A percentile compares a stretch with the other conserved stretches of the same genome.
These are phyloP conservation scores for Trichophyton verrucosum DNA, from an alignment of 2,329 filamentous ascomycete genomes.

Conservation along the genomic window DNA sequence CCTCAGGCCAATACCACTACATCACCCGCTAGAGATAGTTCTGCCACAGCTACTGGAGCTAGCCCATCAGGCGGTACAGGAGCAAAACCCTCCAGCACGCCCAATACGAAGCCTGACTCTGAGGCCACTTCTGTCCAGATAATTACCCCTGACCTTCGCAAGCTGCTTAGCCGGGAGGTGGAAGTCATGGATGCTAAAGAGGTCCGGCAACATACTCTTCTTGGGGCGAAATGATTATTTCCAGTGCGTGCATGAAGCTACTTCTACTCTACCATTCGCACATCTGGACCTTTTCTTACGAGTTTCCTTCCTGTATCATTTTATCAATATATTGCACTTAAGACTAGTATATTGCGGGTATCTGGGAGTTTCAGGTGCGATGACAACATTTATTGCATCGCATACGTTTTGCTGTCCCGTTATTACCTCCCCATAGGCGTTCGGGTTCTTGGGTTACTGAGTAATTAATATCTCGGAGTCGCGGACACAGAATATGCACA, in stretches of 20 bases:
- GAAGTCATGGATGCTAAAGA: slow-evolving; percentile 34
- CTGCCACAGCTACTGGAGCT: neutral
- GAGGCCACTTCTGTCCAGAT: slow-evolving; percentile 17
- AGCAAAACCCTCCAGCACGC: neutral
- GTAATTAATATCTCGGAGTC: neutral
- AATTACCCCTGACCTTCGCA: slow-evolving; percentile 47
- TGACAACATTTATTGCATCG: neutral
- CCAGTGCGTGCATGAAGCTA: neutral
- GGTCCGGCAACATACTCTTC: slow-evolving; percentile 34
- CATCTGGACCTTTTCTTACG: neutral
- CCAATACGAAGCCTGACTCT: neutral
- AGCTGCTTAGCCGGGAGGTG: slow-evolving; percentile 32
- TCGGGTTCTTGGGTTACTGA: neutral
- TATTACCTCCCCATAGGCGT: neutral
- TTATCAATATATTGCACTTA: neutral
- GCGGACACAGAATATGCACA: neutral
- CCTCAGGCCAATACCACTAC: slow-evolving; percentile 3
- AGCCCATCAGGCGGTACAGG: neutral
- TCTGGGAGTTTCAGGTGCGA: neutral
- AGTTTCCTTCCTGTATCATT: neutral
- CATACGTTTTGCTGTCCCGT: neutral
- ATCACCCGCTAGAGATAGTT: neutral
- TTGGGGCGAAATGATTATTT: slow-evolving; percentile 9
- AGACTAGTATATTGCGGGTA: neutral
- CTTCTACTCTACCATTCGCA: neutral